A percentile compares a stretch with the other conserved stretches of the same genome.
Conservation (phyloP, 129 eudicot species). For the Mikania micrantha region DNA sequence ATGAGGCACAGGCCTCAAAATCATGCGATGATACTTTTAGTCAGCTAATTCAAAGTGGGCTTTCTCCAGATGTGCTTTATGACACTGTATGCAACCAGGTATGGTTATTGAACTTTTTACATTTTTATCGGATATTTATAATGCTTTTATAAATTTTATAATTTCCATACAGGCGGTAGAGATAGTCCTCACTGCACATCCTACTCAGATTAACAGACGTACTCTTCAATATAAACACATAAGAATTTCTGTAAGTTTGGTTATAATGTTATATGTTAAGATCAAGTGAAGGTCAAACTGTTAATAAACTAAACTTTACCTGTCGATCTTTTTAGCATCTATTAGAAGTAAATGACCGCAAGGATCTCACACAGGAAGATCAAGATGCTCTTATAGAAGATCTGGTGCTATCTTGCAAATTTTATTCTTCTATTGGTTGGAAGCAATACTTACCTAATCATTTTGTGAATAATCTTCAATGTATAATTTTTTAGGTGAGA, state of each 20-base stretch:
- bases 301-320: neutral
- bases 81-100: constrained; percentile 91
- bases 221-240: constrained; percentile 89
- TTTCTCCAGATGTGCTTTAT: constrained; percentile 79
- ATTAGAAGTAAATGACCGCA: constrained; percentile 74
- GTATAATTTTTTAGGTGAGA: constrained; percentile 57
- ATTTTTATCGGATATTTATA: constrained; percentile 1
- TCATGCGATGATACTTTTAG: constrained; percentile 90
- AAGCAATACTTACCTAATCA: neutral
- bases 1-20: constrained; percentile 58
- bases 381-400: constrained; percentile 91
- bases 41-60: constrained; percentile 77
- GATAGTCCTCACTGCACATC: constrained; percentile 98
- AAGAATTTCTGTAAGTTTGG: constrained; percentile 72
- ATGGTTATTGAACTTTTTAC: neutral
- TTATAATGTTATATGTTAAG: neutral
- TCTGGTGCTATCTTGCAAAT: constrained; percentile 49
- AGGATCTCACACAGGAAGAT: constrained; percentile 85
- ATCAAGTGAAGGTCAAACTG: neutral
- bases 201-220: constrained; percentile 93
- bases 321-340: constrained; percentile 59
- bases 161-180: constrained; percentile 62
- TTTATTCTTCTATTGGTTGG: neutral
- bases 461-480: constrained; percentile 10
- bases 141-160: constrained; percentile 2